Percentiles rank a stretch among this genome's conserved stretches.
These are phyloP conservation scores for Suhomyces yuchorum DNA, from an alignment of 1,139 yeast genomes.

Conservation along the genomic window DNA sequence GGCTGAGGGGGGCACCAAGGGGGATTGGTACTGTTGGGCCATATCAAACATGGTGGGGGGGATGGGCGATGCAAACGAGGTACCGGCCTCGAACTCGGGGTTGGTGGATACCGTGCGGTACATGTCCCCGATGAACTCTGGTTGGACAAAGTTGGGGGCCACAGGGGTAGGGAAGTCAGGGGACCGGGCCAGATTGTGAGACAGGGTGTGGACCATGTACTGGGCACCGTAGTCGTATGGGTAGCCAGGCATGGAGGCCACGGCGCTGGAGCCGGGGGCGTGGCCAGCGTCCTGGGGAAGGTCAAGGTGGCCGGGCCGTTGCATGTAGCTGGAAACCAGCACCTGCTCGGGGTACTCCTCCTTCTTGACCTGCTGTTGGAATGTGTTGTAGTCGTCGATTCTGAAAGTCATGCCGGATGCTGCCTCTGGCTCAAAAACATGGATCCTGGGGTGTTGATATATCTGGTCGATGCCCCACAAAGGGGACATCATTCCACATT, in stretches of 20 bases:
- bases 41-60: conserved; percentile 7
- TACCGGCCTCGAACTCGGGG: conserved; percentile 5
- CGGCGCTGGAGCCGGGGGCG: neutral
- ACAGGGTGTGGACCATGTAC: conserved; percentile 4
- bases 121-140: conserved; percentile 9
- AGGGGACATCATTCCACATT: conserved; percentile 8
- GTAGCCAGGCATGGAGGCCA: neutral
- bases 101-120: conserved; percentile 8
- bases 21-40: conserved; percentile 3
- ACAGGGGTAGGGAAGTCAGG: conserved; percentile 4
- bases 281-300: neutral
- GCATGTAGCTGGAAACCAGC: conserved; percentile 1
- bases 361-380: conserved; percentile 2
- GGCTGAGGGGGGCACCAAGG: neutral
- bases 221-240: conserved; percentile 5
- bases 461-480: conserved; percentile 8
- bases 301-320: neutral
- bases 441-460: conserved; percentile 1
- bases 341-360: conserved; percentile 3
- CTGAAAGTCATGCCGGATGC: conserved; percentile 30
- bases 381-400: conserved; percentile 36
- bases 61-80: conserved; percentile 3
- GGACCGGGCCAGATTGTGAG: conserved; percentile 2
- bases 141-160: conserved; percentile 4
- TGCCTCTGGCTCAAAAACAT: conserved; percentile 1